These are phyloP conservation scores for Naganishia sp. DNA, from an alignment of 1,284 basidiomycete species.

Conservation along the genomic window DNA sequence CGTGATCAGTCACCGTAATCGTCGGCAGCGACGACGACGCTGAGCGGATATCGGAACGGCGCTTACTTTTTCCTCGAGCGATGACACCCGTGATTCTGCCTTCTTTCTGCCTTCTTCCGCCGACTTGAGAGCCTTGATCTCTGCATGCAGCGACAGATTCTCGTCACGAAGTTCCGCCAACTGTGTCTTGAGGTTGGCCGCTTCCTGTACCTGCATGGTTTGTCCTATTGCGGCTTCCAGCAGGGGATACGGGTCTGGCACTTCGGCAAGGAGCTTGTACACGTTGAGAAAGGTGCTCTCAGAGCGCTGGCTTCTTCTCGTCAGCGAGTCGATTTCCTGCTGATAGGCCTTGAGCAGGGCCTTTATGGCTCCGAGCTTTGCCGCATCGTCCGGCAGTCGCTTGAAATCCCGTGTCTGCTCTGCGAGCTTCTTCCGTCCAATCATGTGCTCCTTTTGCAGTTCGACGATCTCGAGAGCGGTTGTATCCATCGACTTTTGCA, in stretches of 20 bases:
- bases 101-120: conserved; percentile 75
- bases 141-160: conserved; percentile 72
- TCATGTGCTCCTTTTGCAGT: conserved; percentile 91
- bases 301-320: conserved; percentile 82
- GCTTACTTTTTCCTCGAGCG: conserved; percentile 75
- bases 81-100: conserved; percentile 69
- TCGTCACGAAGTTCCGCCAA: conserved; percentile 71
- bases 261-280: conserved; percentile 90
- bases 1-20: neutral
- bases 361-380: conserved; percentile 83
- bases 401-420: conserved; percentile 96
- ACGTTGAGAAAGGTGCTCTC: conserved; percentile 92
- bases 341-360: conserved; percentile 92
- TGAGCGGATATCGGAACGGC: neutral
- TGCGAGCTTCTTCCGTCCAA: conserved; percentile 87
- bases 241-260: conserved; percentile 93
- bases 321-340: conserved; percentile 91
- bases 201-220: conserved; percentile 80
- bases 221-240: conserved; percentile 92
- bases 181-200: conserved; percentile 71
- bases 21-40: too few relatives aligned
- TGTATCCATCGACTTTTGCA: conserved; percentile 80
- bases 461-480: conserved; percentile 94
- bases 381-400: conserved; percentile 77
- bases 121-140: conserved; percentile 65